These are phyloP conservation scores for Iberis pinnata DNA, from an alignment of 345 rosid species.

Conservation along the genomic window DNA sequence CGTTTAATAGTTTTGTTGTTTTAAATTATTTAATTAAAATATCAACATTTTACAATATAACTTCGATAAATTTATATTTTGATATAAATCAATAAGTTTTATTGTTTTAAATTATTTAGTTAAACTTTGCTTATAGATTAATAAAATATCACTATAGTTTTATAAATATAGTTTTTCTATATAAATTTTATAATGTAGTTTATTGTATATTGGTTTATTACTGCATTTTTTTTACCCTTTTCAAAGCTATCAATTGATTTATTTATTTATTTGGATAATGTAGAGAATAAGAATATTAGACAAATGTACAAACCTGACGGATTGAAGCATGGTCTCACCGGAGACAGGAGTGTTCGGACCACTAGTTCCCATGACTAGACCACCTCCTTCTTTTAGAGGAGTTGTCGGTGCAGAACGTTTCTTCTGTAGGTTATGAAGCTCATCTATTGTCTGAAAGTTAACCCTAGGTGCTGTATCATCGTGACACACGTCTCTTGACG, in stretches of 20 bases:
- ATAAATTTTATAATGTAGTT: too few species aligned
- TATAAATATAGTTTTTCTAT: too few species aligned
- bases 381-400: constrained; percentile 38
- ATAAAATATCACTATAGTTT: too few species aligned
- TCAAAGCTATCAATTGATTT: background rate
- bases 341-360: constrained; percentile 37
- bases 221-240: background rate
- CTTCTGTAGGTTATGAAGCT: constrained; percentile 86
- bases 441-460: constrained; percentile 79
- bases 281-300: background rate
- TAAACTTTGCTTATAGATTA: too few species aligned
- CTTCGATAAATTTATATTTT: too few species aligned
- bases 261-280: too few species aligned
- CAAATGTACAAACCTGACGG: constrained; percentile 63
- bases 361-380: constrained; percentile 18
- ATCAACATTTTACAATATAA: too few species aligned
- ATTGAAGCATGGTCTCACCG: constrained; percentile 79
- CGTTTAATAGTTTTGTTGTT: too few species aligned
- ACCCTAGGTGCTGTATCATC: constrained; percentile 58
- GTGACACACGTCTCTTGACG: constrained; percentile 39
- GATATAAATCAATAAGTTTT: too few species aligned
- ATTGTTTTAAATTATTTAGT: too few species aligned
- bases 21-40: too few species aligned
- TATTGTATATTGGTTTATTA: too few species aligned
- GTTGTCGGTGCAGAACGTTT: constrained; percentile 79